Evolutionary conservation across 2,329 filamentous ascomycete genomes (phyloP).

Genomic region (Elsinoe batatas): DNA sequence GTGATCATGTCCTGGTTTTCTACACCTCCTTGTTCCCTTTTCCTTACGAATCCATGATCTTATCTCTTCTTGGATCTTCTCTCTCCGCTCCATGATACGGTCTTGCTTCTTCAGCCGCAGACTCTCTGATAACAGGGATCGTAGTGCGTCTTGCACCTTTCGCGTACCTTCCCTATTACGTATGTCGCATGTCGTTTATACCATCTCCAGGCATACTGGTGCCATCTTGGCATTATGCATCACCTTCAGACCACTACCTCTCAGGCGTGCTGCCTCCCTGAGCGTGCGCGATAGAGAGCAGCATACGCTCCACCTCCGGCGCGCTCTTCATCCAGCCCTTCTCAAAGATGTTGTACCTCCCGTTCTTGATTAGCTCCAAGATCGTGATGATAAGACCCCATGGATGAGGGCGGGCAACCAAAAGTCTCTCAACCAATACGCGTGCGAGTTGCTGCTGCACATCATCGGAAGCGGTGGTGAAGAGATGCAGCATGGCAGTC

Average conservation of each 20-base stretch:
- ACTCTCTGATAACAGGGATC: not conserved
- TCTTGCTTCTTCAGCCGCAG: not conserved
- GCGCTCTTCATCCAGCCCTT: conserved; percentile 82
- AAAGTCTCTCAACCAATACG: conserved; percentile 75
- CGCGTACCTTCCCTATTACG: too few relatives aligned
- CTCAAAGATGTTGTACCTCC: conserved; percentile 84
- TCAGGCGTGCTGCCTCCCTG: conserved; percentile 7
- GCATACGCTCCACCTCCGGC: conserved; percentile 57
- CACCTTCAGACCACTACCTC: conserved; percentile 3
- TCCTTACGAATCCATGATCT: not conserved
- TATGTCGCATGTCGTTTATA: too few relatives aligned
- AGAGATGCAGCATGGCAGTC: conserved; percentile 73
- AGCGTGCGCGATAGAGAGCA: conserved; percentile 21
- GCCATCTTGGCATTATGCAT: not conserved
- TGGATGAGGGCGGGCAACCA: conserved; percentile 84
- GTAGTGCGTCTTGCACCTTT: not conserved
- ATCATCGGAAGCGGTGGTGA: conserved; percentile 56
- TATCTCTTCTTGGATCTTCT: not conserved
- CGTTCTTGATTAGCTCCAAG: conserved; percentile 83
- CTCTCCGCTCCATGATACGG: not conserved
- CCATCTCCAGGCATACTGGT: too few relatives aligned
- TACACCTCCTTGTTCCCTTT: not conserved
- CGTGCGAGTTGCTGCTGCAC: conserved; percentile 86
- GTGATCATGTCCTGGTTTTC: not conserved
- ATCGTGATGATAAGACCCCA: conserved; percentile 89